Base-by-base conservation (phyloP, 805 yeast genomes). In the Danielia oregonensis region DNA sequence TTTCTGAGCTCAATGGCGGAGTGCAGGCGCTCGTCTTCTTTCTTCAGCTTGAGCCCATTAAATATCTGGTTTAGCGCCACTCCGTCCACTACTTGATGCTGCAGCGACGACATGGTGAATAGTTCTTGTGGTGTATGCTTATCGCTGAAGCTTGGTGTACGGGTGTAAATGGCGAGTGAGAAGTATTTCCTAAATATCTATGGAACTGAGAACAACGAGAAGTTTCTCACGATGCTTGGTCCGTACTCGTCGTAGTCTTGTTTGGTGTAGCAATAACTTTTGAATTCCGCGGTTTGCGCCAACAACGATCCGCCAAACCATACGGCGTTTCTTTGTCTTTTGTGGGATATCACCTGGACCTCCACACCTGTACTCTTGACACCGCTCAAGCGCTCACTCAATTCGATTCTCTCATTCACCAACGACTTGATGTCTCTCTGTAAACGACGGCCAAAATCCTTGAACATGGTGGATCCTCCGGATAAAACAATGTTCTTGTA, bases 401-500 rank as follows among this genome's bases (percentile, higher is more conserved):
- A 72, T 35, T 80, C 78, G 42, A 93, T 87, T 65, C 99, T 81
- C 44, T 85, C 88, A 54, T 86, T 89, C 17, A 89, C 97, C 46
- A 93, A 71, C 9, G 76, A 61, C 65, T 87, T 86, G 53, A 93
- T 70, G 62, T 93, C 99, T 65, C 97, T 83, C 67, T 93, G 98
- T 51, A 93, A 72, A 65, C 99, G 79, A 68, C 97, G 84, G 29
- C 97, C 97, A 56, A 93, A 93, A 61, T 93, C 97, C 57, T 88
- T 88, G 65, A 93, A 93, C 98, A 93, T 93, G 7, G 98, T 93
- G 2, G 97, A 88, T 29, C 98, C 99, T 53, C 98, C 98, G 35
- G 95, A 83, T 37, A 93, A 73, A 13, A 93, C 99, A 55, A 93
- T 93, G 64, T 93, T 93, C 63, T 82, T 86, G 69, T 93, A 93